Percentiles rank a stretch among this genome's conserved stretches.
These are phyloP conservation scores for Pholiota molesta DNA, from an alignment of 768 basidiomycete genomes.

Conservation along the genomic window DNA sequence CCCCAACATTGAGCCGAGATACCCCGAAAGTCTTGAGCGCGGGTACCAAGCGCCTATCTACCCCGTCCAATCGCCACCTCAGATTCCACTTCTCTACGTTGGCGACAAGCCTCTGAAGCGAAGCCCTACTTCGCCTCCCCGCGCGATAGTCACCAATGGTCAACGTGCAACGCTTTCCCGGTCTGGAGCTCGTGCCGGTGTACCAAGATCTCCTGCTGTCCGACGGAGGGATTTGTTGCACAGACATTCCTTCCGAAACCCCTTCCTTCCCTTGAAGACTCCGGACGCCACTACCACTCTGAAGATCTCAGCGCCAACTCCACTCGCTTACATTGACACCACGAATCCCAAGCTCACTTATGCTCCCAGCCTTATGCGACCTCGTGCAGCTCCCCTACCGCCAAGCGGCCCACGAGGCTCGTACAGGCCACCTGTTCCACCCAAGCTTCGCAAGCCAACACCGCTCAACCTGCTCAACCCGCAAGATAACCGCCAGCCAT, in stretches of 20 bases:
- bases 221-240: constrained; percentile 32
- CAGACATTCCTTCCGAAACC: constrained; percentile 36
- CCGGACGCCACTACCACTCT: constrained; percentile 23
- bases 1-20: constrained; percentile 33
- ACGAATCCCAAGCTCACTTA: constrained; percentile 24
- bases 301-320: constrained; percentile 23
- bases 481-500: constrained; percentile 3
- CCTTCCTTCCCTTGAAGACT: constrained; percentile 40
- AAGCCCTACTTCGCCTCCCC: constrained; percentile 26
- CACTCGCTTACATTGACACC: constrained; percentile 15
- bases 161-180: constrained; percentile 20
- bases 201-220: constrained; percentile 34
- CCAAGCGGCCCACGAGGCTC: constrained; percentile 14
- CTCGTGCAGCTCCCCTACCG: constrained; percentile 18
- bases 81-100: constrained; percentile 20
- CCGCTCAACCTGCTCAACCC: background rate
- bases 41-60: constrained; percentile 28
- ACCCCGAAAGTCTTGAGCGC: constrained; percentile 40
- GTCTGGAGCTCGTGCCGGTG: constrained; percentile 26
- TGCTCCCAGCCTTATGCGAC: constrained; percentile 17
- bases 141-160: constrained; percentile 27
- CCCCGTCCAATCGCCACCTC: constrained; percentile 23
- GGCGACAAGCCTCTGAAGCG: constrained; percentile 16
- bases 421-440: constrained; percentile 11
- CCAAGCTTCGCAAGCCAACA: constrained; percentile 16